A percentile compares a stretch with the other conserved stretches of the same genome.
Conservation (phyloP, 768 basidiomycete genomes). For the Baorangia bicolor region DNA sequence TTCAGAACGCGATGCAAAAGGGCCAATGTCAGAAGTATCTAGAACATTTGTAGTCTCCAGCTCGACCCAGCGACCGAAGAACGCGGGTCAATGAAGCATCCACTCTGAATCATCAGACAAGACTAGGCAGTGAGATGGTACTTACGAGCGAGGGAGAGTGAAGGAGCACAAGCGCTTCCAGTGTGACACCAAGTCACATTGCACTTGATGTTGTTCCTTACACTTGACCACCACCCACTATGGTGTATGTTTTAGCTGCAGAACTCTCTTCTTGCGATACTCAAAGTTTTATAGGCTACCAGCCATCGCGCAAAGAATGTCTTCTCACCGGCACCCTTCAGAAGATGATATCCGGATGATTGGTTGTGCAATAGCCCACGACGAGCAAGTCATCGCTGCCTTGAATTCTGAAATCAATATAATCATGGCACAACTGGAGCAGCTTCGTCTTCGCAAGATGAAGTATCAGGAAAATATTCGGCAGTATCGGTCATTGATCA, state of each 20-base stretch:
- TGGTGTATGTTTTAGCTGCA: slow-evolving; percentile 9
- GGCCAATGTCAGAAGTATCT: slow-evolving; percentile 86
- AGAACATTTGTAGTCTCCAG: slow-evolving; percentile 80
- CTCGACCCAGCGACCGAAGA: slow-evolving; percentile 52
- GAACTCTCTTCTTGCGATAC: not conserved
- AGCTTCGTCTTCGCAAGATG: slow-evolving; percentile 42
- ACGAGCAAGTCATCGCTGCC: slow-evolving; percentile 41
- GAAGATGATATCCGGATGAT: slow-evolving; percentile 21
- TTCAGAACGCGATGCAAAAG: slow-evolving; percentile 17
- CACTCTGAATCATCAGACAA: slow-evolving; percentile 87
- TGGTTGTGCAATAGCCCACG: slow-evolving; percentile 27
- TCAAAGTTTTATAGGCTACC: slow-evolving; percentile 7
- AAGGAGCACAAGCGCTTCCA: not conserved
- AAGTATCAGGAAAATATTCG: slow-evolving; percentile 44
- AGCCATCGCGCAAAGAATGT: slow-evolving; percentile 13
- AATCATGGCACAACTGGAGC: slow-evolving; percentile 40
- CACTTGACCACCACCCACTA: not conserved
- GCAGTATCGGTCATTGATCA: slow-evolving; percentile 45
- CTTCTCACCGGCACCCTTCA: slow-evolving; percentile 20
- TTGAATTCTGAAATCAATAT: slow-evolving; percentile 45
- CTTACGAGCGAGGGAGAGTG: slow-evolving; percentile 19
- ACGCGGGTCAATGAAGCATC: slow-evolving; percentile 75
- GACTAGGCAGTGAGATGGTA: slow-evolving; percentile 2
- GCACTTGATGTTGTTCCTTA: not conserved
- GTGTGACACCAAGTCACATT: slow-evolving; percentile 20